These are phyloP conservation scores for Falciphora oryzae DNA, from an alignment of 2,329 filamentous ascomycete genomes.

Conservation along the genomic window DNA sequence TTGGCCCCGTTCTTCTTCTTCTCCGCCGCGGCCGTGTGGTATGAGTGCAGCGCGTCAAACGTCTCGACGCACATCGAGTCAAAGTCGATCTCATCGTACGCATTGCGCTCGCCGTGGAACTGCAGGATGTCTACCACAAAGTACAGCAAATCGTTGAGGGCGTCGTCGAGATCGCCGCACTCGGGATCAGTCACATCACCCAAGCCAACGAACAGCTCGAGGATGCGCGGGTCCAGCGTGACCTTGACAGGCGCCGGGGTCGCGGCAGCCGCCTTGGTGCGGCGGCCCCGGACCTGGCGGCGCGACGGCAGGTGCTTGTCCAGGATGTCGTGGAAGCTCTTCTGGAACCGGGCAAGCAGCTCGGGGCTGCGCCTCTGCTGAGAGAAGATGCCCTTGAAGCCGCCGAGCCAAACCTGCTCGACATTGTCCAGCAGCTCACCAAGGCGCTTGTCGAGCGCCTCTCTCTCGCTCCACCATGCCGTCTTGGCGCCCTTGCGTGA, in stretches of 20 bases:
- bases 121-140: slow-evolving; percentile 95
- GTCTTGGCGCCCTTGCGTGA: slow-evolving; percentile 68
- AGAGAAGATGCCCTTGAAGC: slow-evolving; percentile 91
- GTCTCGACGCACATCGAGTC: slow-evolving; percentile 86
- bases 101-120: slow-evolving; percentile 92
- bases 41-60: slow-evolving; percentile 74
- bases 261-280: slow-evolving; percentile 34
- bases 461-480: slow-evolving; percentile 85
- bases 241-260: slow-evolving; percentile 28
- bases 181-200: slow-evolving; percentile 65
- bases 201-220: slow-evolving; percentile 85
- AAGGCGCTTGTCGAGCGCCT: slow-evolving; percentile 71
- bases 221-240: slow-evolving; percentile 54
- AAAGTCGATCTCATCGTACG: slow-evolving; percentile 96
- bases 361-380: slow-evolving; percentile 55
- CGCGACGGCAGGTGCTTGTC: slow-evolving; percentile 83
- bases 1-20: slow-evolving; percentile 2
- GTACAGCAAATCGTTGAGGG: slow-evolving; percentile 86
- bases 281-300: slow-evolving; percentile 53
- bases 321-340: slow-evolving; percentile 70
- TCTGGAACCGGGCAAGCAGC: slow-evolving; percentile 68
- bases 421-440: slow-evolving; percentile 76
- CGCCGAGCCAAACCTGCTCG: slow-evolving; percentile 90
- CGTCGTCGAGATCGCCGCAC: slow-evolving; percentile 70
- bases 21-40: slow-evolving; percentile 52